These are phyloP conservation scores for Aspergillus sparsus DNA, from an alignment of 495 filamentous ascomycete genomes.

Conservation along the genomic window DNA sequence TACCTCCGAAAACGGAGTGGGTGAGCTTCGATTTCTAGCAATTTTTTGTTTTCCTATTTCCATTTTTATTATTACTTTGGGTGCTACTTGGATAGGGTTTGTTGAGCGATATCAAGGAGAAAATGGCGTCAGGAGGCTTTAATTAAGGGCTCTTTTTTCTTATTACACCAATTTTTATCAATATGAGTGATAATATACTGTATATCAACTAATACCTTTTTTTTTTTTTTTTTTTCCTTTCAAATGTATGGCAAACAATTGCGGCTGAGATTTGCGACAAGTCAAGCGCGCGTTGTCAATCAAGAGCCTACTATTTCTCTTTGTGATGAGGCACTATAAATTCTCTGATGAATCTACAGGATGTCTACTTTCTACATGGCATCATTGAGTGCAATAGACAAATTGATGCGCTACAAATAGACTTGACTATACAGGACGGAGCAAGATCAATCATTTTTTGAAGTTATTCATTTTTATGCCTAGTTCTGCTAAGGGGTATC, in stretches of 20 bases:
- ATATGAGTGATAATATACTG: too few relatives aligned
- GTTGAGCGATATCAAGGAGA: neutral
- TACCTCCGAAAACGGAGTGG: constrained; percentile 73
- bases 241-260: neutral
- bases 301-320: too few relatives aligned
- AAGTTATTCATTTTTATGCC: constrained; percentile 42
- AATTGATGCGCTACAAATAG: constrained; percentile 12
- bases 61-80: constrained; percentile 5
- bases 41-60: neutral
- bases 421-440: constrained; percentile 11
- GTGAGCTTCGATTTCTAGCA: constrained; percentile 67
- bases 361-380: neutral
- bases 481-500: constrained; percentile 41
- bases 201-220: neutral
- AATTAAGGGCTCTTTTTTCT: neutral
- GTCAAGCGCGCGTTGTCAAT: too few relatives aligned
- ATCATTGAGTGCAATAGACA: neutral
- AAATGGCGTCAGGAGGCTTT: constrained; percentile 4
- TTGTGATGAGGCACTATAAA: too few relatives aligned
- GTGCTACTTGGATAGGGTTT: neutral
- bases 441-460: constrained; percentile 27
- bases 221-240: neutral
- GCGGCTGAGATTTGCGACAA: too few relatives aligned
- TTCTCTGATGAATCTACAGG: too few relatives aligned
- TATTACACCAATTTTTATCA: neutral